Percentiles rank a stretch among this genome's conserved stretches.
Conservation (phyloP, 352 stramenopile species). For the Labyrinthula sp. region DNA sequence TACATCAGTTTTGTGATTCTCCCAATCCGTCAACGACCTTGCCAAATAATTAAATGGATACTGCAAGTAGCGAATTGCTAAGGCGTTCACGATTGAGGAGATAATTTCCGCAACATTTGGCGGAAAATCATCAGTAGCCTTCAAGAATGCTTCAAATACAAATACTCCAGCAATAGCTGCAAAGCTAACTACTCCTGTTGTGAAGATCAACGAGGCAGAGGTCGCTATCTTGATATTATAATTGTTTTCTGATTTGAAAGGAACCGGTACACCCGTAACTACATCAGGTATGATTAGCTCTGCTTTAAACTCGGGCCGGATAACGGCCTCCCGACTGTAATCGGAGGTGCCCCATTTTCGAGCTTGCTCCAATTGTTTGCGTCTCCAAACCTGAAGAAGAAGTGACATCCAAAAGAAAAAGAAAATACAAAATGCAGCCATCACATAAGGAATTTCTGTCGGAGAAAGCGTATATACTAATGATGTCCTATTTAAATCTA, state of each 20-base stretch:
- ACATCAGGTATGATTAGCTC: constrained; percentile 29
- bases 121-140: constrained; percentile 2
- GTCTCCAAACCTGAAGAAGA: constrained; percentile 63
- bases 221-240: constrained; percentile 4
- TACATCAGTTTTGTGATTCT: constrained; percentile 88
- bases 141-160: constrained; percentile 34
- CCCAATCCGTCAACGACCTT: constrained; percentile 70
- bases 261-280: constrained; percentile 31
- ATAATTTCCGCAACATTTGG: constrained; percentile 3
- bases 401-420: constrained; percentile 58
- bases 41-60: constrained; percentile 67
- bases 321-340: constrained; percentile 31
- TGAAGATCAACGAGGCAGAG: constrained; percentile 30
- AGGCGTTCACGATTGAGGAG: constrained; percentile 40
- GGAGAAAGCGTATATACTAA: too few species aligned
- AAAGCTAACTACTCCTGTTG: constrained; percentile 33
- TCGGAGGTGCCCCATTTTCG: constrained; percentile 47
- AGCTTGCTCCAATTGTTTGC: constrained; percentile 53
- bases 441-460: too few species aligned
- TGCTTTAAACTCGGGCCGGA: constrained; percentile 32
- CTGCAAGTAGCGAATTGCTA: constrained; percentile 78
- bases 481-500: too few species aligned
- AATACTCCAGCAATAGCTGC: constrained; percentile 35
- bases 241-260: constrained; percentile 32
- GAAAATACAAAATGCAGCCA: too few species aligned